A percentile compares a stretch with the other conserved stretches of the same genome.
Evolutionary conservation across 345 rosid species (phyloP).

Genomic region (Salix arbutifolia): DNA sequence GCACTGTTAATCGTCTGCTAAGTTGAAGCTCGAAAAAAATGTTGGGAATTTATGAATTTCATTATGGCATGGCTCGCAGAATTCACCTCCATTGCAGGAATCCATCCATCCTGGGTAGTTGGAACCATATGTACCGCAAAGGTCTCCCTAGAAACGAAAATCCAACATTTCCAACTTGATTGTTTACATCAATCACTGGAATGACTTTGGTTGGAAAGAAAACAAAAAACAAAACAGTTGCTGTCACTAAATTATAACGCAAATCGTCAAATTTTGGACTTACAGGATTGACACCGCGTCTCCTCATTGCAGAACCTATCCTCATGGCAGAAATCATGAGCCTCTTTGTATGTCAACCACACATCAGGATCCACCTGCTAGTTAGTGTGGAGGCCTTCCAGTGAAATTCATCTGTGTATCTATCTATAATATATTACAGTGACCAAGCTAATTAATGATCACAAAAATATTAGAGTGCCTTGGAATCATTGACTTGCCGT

Average conservation of each 20-base stretch:
- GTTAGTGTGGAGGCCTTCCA: neutral
- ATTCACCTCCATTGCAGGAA: slow-evolving; percentile 70
- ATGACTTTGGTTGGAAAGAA: neutral
- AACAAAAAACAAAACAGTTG: neutral
- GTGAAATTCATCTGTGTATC: neutral
- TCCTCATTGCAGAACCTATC: slow-evolving; percentile 73
- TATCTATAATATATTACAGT: neutral
- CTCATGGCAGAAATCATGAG: slow-evolving; percentile 50
- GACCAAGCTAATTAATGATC: neutral
- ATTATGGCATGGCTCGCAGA: neutral
- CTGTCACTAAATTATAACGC: neutral
- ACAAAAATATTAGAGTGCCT: slow-evolving; percentile 45
- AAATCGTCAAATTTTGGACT: slow-evolving; percentile 6
- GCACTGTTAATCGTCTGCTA: neutral
- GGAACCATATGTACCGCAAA: slow-evolving; percentile 87
- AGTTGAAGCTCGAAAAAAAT: neutral
- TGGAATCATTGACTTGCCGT: slow-evolving; percentile 55
- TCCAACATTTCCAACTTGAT: neutral
- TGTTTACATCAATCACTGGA: neutral
- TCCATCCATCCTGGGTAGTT: slow-evolving; percentile 83
- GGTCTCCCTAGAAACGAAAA: slow-evolving; percentile 53
- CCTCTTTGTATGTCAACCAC: slow-evolving; percentile 81
- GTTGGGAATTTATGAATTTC: neutral
- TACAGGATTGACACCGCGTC: slow-evolving; percentile 67
- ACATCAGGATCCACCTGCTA: slow-evolving; percentile 66